Percentiles rank a stretch among this genome's conserved stretches.
Evolutionary conservation across 768 basidiomycete species (phyloP).

Genomic region (Podaxis pistillaris): DNA sequence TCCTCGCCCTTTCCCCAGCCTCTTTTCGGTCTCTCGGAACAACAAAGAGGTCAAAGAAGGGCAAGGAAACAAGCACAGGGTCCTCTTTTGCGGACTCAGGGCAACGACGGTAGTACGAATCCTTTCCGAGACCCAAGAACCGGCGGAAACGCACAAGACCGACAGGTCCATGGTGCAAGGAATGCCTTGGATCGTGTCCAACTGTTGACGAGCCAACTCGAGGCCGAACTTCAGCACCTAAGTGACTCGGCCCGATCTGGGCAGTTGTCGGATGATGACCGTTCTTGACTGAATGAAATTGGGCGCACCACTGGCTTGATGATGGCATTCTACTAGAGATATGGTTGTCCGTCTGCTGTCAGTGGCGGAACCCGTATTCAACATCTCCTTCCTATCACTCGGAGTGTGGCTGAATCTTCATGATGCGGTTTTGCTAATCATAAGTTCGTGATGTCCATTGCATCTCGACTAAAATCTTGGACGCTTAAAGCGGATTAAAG

Average conservation of each 20-base stretch:
- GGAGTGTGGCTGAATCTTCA: neutral
- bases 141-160: too few relatives aligned
- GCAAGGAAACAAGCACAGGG: neutral
- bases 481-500: too few relatives aligned
- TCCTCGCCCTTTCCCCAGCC: neutral
- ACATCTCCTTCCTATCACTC: neutral
- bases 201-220: neutral
- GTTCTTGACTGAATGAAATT: neutral
- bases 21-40: neutral
- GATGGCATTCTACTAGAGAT: neutral
- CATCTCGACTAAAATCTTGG: neutral
- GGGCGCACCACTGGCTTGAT: slow-evolving; percentile 4
- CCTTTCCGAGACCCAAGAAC: slow-evolving; percentile 2
- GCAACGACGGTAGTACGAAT: neutral
- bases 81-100: too few relatives aligned
- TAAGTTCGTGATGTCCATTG: neutral
- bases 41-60: neutral
- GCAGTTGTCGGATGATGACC: neutral
- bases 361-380: neutral
- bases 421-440: neutral
- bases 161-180: neutral
- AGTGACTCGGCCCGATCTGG: neutral
- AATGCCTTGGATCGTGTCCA: slow-evolving; percentile 2
- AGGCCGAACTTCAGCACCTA: neutral
- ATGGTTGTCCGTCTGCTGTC: neutral